Evolutionary conservation across 345 rosid genomes (phyloP), one percentile per base, ranked within the genome.

Genomic region (Lepidium africanum): DNA sequence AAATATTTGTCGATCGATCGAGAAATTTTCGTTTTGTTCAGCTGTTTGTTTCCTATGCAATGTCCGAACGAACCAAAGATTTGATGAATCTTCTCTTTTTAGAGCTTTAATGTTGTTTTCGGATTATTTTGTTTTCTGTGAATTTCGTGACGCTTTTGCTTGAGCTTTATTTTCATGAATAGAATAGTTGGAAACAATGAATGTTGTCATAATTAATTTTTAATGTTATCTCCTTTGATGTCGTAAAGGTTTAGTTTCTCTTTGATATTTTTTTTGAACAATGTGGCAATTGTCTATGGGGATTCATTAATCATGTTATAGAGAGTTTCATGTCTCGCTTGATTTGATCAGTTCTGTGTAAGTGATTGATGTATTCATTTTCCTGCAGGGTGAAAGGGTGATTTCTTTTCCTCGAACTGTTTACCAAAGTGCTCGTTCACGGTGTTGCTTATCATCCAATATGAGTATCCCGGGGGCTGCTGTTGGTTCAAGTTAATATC

Each of bases 381-480:
- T 32, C 15, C 35, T 47, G 59, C 70, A 72, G 76, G 33, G 6
- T 30, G 33, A 7, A 30, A 27, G 32, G 51, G 3, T 63, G 15
- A 21, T 4, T 55, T 51, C n/a, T 17, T 37, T 14, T 12, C 9
- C 39, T 40, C 10, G 25, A 9, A 17, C 2, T 8, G 25, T 19
- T 36, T 36, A 10, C 14, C 8, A 13, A 41, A 36, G 42, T 57
- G 62, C 47, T 62, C 30, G 58, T 27, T 54, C n/a, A n/a, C 48
- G 46, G 49, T 53, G 23, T 36, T 60, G 46, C 79, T 15, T 14
- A 16, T 63, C 59, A 56, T 66, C 71, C 64, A 79, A 61, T 43
- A 92, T 92, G 98, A 92, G 90, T 81, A 76, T 85, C 50, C 57
- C 87, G n/a, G 90, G 90, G 66, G 66, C 85, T 80, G 82, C 94